phyloP scores from a whole-genome alignment of 306 rosid species.

The Cucumis cinereus region DNA sequence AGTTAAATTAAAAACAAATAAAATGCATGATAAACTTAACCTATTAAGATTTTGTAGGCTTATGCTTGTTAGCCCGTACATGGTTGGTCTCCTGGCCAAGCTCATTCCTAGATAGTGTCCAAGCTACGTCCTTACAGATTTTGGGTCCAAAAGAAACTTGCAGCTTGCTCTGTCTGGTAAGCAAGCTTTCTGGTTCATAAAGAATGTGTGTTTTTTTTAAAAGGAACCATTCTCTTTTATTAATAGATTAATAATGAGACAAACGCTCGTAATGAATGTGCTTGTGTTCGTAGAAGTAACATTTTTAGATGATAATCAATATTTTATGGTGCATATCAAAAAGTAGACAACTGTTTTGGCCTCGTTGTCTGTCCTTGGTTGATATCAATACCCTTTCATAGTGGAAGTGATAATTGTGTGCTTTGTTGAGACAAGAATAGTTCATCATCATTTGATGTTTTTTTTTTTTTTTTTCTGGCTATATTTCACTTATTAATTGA shows the following conservation, averaged over 20 bases:
- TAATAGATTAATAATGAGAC: too few relatives aligned
- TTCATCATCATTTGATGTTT: background rate
- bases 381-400: background rate
- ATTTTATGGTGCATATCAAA: background rate
- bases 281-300: background rate
- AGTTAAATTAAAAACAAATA: too few relatives aligned
- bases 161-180: constrained; percentile 89
- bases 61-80: constrained; percentile 88
- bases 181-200: too few relatives aligned
- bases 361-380: background rate
- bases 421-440: background rate
- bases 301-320: background rate
- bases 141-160: constrained; percentile 96
- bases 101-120: constrained; percentile 71
- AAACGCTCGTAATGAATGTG: background rate
- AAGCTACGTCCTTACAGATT: constrained; percentile 57
- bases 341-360: background rate
- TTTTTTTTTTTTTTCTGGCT: background rate
- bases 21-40: too few relatives aligned
- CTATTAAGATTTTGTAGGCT: too few relatives aligned
- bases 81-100: constrained; percentile 97
- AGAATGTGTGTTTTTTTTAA: too few relatives aligned
- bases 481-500: background rate
- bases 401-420: background rate
- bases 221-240: too few relatives aligned